Conservation (phyloP, 768 basidiomycete species). For the Dentipellis fragilis region DNA sequence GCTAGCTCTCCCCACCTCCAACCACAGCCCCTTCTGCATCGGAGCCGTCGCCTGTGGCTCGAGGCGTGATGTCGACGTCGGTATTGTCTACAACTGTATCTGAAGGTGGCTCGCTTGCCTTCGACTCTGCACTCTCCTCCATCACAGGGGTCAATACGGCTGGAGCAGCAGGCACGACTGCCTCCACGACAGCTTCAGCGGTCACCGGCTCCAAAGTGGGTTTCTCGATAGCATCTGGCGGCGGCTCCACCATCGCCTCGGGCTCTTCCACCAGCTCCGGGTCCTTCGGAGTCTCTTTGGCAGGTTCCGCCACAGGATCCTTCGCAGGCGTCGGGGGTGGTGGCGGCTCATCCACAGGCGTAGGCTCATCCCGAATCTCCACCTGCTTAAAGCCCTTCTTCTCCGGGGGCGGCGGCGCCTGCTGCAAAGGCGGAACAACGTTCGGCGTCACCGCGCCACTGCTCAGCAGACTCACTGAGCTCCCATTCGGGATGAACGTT, state of each 20-base stretch:
- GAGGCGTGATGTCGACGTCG: too few relatives aligned
- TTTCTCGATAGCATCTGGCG: too few relatives aligned
- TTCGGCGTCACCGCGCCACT: constrained; percentile 17
- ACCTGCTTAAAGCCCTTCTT: constrained; percentile 3
- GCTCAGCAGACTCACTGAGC: constrained; percentile 1
- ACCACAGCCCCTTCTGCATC: too few relatives aligned
- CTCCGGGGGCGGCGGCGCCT: constrained; percentile 1
- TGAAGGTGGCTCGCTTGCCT: too few relatives aligned
- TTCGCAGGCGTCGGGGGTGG: neutral
- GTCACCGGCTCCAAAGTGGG: too few relatives aligned
- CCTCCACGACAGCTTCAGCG: too few relatives aligned
- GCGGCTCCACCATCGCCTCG: neutral
- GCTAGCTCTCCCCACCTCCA: too few relatives aligned
- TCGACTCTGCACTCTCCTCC: too few relatives aligned
- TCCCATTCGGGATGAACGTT: neutral
- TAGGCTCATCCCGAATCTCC: neutral
- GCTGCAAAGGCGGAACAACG: constrained; percentile 13
- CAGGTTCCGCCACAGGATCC: neutral
- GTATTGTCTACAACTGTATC: too few relatives aligned
- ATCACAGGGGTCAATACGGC: too few relatives aligned
- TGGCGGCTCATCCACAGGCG: neutral
- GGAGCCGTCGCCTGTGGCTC: too few relatives aligned
- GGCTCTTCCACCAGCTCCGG: neutral
- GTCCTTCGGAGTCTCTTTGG: neutral
- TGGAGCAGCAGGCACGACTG: too few relatives aligned